A percentile compares a stretch with the other conserved stretches of the same genome.
Evolutionary conservation across 495 filamentous ascomycete species (phyloP).

Genomic region (Aspergillus coremiiformis): DNA sequence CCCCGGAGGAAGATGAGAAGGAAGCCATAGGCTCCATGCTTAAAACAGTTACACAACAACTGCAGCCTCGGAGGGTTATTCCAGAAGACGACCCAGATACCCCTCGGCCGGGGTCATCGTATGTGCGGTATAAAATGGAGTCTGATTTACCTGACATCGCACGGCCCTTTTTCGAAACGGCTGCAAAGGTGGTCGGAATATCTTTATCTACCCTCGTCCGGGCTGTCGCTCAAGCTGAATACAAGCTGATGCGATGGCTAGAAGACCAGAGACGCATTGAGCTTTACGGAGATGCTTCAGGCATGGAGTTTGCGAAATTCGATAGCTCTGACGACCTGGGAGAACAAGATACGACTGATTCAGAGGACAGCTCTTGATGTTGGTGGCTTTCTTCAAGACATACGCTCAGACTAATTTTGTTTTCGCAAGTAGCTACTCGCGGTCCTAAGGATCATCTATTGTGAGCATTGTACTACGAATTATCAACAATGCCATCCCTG

Average conservation of each 20-base stretch:
- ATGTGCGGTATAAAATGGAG: slow-evolving; percentile 48
- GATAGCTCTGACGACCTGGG: slow-evolving; percentile 21
- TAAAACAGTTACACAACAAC: slow-evolving; percentile 28
- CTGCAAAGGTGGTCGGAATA: slow-evolving; percentile 43
- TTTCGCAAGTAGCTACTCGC: too few species aligned
- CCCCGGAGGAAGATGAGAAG: slow-evolving; percentile 15
- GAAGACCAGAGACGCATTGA: slow-evolving; percentile 29
- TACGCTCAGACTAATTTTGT: too few species aligned
- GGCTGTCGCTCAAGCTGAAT: slow-evolving; percentile 42
- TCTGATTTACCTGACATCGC: slow-evolving; percentile 51
- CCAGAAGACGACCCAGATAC: slow-evolving; percentile 25
- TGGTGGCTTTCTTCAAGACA: neutral
- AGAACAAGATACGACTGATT: slow-evolving; percentile 18
- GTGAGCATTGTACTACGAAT: too few species aligned
- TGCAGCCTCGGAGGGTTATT: slow-evolving; percentile 26
- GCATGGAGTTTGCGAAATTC: slow-evolving; percentile 12
- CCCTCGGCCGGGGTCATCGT: slow-evolving; percentile 46
- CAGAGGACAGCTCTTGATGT: neutral
- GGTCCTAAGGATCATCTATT: too few species aligned
- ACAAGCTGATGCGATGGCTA: slow-evolving; percentile 35
- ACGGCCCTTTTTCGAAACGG: slow-evolving; percentile 47
- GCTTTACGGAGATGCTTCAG: slow-evolving; percentile 17
- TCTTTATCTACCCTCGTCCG: slow-evolving; percentile 40
- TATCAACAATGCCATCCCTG: too few species aligned
- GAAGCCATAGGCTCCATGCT: slow-evolving; percentile 30